These are phyloP conservation scores for Gilbertella persicaria DNA, from an alignment of 371 early-diverging fungal genomes.

Conservation along the genomic window DNA sequence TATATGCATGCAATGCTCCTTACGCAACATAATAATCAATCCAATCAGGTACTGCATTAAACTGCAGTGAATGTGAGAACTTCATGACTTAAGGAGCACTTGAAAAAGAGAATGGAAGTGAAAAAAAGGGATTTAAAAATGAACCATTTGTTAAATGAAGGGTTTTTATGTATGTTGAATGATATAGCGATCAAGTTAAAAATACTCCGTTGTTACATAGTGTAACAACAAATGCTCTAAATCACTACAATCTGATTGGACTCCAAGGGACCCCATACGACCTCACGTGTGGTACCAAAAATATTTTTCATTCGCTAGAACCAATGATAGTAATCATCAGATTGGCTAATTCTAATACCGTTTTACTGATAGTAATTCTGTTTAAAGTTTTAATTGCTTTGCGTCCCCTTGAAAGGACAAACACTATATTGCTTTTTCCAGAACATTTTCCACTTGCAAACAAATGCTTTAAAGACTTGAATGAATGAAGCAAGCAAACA, in stretches of 20 bases:
- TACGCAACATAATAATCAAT: slow-evolving; percentile 76
- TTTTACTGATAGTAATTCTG: no score
- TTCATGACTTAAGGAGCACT: slow-evolving; percentile 75
- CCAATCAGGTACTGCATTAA: slow-evolving; percentile 94
- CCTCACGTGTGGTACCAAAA: slow-evolving; percentile 25
- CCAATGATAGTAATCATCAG: slow-evolving; percentile 3
- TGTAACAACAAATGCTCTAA: slow-evolving; percentile 4
- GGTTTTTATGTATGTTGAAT: not conserved
- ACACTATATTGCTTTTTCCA: no score
- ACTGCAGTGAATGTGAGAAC: slow-evolving; percentile 85
- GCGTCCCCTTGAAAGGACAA: no score
- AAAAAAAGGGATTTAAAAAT: slow-evolving; percentile 4
- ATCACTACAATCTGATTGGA: slow-evolving; percentile 6
- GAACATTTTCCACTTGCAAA: not conserved
- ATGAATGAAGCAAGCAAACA: not conserved
- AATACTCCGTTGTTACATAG: slow-evolving; percentile 8
- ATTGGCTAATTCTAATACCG: slow-evolving; percentile 11
- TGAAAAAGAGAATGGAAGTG: slow-evolving; percentile 7
- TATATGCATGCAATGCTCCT: slow-evolving; percentile 1
- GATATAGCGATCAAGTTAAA: slow-evolving; percentile 7
- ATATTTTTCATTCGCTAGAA: slow-evolving; percentile 18
- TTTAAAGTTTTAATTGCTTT: no score
- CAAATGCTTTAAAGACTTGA: not conserved
- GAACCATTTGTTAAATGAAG: slow-evolving; percentile 9
- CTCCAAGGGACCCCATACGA: slow-evolving; percentile 19